Base-by-base conservation (phyloP, 1,139 yeast genomes). In the Candida pseudocylindracea region DNA sequence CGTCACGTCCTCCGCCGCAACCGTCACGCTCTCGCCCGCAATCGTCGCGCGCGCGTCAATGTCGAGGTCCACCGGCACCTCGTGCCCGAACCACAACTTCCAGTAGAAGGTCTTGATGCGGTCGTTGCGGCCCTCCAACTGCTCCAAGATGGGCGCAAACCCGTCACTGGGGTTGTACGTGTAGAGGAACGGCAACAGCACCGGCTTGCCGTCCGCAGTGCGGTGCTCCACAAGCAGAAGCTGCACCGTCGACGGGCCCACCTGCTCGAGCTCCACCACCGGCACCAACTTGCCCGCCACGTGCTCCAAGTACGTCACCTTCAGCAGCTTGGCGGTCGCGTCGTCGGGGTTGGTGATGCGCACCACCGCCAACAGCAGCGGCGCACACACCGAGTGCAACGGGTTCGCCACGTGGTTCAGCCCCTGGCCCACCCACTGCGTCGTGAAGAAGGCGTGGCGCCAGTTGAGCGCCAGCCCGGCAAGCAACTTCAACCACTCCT, bases 71-170 rank as follows among this genome's bases (percentile, higher is more conserved):
- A 60, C 61, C 35, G 70, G 66, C 32, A 56, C 53, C 31, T 55
- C 48, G 37, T 69, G 60, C 41, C 93, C 94, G 49, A 81, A 83
- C 99, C 99, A 88, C 46, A 83, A 63, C 51, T 74, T 73, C 98
- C 98, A 91, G 72, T 88, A 88, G 63, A 88, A 81, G 54, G 74
- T 73, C 63, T 88, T 88, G 54, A 91, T 85, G 55, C 96, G 72
- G 36, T 69, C 71, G 54, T 88, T 91, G 62, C 98, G 75, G 45
- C 73, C 91, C 42, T 71, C 78, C 76, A 81, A 78, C 30, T 76
- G 67, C 58, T 88, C 98, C 43, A 72, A 63, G 42, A 88, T 79
- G 49, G 98, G 96, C 38, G 95, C 93, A 52, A 76, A 85, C 15
- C 98, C 98, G 50, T 78, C 80, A 34, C 68, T 64, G 32, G 93